Evolutionary conservation across 345 rosid species (phyloP).

Genomic region (Camelina hispida): DNA sequence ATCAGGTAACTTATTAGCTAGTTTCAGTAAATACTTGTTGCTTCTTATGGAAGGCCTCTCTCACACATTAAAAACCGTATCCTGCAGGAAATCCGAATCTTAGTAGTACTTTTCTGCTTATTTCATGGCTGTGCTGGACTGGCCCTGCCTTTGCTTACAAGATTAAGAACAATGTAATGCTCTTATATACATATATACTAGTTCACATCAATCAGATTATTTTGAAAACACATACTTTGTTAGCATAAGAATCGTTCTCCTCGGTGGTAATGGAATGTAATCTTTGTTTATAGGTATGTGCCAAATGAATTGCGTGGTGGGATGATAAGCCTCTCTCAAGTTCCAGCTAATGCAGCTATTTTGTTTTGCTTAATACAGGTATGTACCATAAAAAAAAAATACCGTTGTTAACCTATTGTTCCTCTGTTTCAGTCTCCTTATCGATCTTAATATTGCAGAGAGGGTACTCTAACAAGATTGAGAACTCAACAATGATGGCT

Average conservation of each 20-base stretch:
- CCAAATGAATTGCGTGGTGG: slow-evolving; percentile 96
- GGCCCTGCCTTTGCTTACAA: slow-evolving; percentile 81
- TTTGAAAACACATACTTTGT: not conserved
- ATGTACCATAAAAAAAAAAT: not conserved
- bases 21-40: slow-evolving; percentile 12
- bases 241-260: slow-evolving; percentile 9
- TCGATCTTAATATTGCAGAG: slow-evolving; percentile 59
- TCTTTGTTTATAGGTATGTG: slow-evolving; percentile 64
- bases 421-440: not conserved
- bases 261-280: slow-evolving; percentile 24
- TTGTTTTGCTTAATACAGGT: slow-evolving; percentile 71
- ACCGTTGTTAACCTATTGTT: not conserved
- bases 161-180: slow-evolving; percentile 82
- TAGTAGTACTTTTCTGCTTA: slow-evolving; percentile 73
- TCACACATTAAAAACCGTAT: slow-evolving; percentile 25
- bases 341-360: slow-evolving; percentile 79
- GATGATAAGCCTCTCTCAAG: slow-evolving; percentile 86
- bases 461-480: slow-evolving; percentile 62
- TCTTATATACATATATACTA: slow-evolving; percentile 27
- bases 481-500: slow-evolving; percentile 75
- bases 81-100: slow-evolving; percentile 81
- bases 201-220: not conserved
- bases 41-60: not conserved
- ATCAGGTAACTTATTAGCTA: slow-evolving; percentile 63
- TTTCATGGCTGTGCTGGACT: slow-evolving; percentile 77